Evolutionary conservation across 2,329 filamentous ascomycete genomes (phyloP), one percentile per base, ranked within the genome.

Genomic region (Cytospora piceicola): DNA sequence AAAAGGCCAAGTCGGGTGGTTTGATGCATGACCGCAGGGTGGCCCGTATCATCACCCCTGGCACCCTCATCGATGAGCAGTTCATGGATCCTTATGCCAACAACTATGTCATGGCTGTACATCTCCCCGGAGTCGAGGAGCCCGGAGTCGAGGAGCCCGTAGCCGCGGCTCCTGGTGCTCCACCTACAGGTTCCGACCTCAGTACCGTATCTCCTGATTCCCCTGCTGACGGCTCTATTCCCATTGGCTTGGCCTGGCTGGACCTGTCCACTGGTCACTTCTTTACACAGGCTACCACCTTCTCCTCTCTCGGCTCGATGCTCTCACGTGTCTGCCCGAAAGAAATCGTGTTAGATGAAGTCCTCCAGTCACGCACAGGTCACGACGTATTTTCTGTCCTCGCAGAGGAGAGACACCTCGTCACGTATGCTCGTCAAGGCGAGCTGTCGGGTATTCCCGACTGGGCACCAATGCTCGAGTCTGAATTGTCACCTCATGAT

Each of bases 201-300:
- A 62, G 49, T 64, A 53, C 51, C 65, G 36, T 60, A 55, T 56
- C 65, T 60, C 34, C 46, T 62, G 64, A 60, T 54, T 58, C 62
- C 12, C 65, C 69, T 20, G 65, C 68, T 22, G 62, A 71, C 65
- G 67, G 72, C 51, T 65, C 73, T 17, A 69, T 83, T 61, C 77
- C 78, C 55, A 80, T 96, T 64, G 95, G 95, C 3, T 80, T 99
- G 58, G 92, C 95, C 51, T 99, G 95, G 95, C 81, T 98, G 56
- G 95, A 99, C 77, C 80, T 98, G 30, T 97, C 95, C 11, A 99
- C 95, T 3, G 95, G 95, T 17, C 91, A 94, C 72, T 99, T 99
- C 77, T 93, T 89, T 73, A 97, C 93, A 0, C 93, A 98, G 74
- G 82, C 81, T 22, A 89, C 91, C 0, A 88, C 89, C 24, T 77